Evolutionary conservation across 2,329 filamentous ascomycete species (phyloP).

Genomic region (Cercospora sesami): DNA sequence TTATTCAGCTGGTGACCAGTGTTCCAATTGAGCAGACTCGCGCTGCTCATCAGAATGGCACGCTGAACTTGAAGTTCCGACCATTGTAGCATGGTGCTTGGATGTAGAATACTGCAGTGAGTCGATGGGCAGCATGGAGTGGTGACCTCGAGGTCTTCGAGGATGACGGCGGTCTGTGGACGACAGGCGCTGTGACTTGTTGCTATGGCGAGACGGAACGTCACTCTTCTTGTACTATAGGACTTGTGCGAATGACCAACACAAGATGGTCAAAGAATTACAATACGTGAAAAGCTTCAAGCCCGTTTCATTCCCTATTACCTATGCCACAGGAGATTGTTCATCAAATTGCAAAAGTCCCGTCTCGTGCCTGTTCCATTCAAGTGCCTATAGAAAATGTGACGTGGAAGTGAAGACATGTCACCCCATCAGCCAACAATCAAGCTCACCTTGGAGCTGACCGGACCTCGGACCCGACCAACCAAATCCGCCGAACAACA

Average conservation of each 20-base stretch:
- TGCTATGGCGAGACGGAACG: neutral
- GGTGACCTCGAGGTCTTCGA: neutral
- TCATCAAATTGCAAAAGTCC: neutral
- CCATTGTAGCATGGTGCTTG: neutral
- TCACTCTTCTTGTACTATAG: neutral
- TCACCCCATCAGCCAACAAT: neutral
- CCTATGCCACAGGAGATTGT: neutral
- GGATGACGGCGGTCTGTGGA: neutral
- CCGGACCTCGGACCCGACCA: neutral
- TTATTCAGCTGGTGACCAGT: slow-evolving; percentile 72
- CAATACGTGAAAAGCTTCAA: neutral
- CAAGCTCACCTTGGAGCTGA: neutral
- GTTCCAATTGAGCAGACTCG: slow-evolving; percentile 46
- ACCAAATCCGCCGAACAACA: neutral
- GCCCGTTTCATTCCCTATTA: neutral
- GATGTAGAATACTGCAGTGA: neutral
- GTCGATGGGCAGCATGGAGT: neutral
- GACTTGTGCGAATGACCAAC: neutral
- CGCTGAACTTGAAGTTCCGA: neutral
- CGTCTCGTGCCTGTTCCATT: neutral
- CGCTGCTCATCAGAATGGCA: slow-evolving; percentile 6
- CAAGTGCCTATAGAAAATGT: neutral
- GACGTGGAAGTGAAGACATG: neutral
- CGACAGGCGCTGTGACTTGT: neutral
- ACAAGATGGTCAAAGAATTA: neutral